A percentile compares a stretch with the other conserved stretches of the same genome.
Conservation (phyloP, 768 basidiomycete species). For the Roridomyces roridus region DNA sequence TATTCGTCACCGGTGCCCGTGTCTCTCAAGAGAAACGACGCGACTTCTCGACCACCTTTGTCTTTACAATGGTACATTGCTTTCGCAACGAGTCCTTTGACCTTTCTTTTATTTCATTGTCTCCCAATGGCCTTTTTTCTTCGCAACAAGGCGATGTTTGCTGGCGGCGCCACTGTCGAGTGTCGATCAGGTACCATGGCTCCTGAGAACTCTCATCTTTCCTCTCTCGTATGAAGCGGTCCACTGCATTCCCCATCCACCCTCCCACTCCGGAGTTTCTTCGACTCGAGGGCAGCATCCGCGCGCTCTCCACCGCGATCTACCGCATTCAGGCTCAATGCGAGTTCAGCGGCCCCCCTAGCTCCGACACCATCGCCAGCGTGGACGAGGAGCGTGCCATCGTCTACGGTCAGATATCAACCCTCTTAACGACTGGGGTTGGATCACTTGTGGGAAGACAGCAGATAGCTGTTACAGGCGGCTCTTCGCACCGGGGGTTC, state of each 20-base stretch:
- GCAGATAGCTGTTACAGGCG: constrained; percentile 6
- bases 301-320: constrained; percentile 7
- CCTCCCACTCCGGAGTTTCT: constrained; percentile 5
- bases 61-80: too few relatives aligned
- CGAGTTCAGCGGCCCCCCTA: neutral
- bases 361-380: neutral
- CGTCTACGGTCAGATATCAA: neutral
- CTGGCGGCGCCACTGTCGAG: neutral
- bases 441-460: constrained; percentile 11
- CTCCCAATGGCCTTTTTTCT: neutral
- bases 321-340: neutral
- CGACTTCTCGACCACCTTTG: too few relatives aligned
- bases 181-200: neutral
- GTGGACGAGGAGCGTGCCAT: neutral
- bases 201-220: neutral
- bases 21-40: too few relatives aligned
- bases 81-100: too few relatives aligned
- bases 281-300: constrained; percentile 7
- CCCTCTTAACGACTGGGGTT: constrained; percentile 2
- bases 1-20: too few relatives aligned
- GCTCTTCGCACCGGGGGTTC: constrained; percentile 5
- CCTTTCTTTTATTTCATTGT: neutral
- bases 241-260: neutral
- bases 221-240: neutral
- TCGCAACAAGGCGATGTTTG: neutral